A percentile compares a stretch with the other conserved stretches of the same genome.
Conservation (phyloP, 106 monocot genomes). For the Dactylorhiza incarnata region DNA sequence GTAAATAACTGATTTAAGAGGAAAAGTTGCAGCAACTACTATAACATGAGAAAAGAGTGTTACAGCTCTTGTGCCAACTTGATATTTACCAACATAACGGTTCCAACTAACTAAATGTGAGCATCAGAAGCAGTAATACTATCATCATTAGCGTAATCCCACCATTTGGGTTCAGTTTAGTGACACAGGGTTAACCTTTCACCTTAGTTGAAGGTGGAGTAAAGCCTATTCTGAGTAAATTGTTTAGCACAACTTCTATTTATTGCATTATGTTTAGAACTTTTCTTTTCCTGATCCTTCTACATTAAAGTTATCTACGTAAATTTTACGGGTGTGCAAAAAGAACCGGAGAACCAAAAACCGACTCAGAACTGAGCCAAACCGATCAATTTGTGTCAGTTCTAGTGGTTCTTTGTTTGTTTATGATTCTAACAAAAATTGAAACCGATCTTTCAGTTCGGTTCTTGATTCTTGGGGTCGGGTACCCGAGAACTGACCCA, state of each 20-base stretch:
- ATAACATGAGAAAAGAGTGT: not conserved
- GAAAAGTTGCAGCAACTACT: not conserved
- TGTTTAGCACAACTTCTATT: not conserved
- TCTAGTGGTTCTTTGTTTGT: too few species aligned
- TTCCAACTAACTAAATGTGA: not conserved
- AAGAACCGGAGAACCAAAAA: too few species aligned
- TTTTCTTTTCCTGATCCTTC: not conserved
- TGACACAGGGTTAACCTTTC: not conserved
- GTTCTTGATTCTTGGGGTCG: too few species aligned
- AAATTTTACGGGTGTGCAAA: not conserved
- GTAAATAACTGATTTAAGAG: not conserved
- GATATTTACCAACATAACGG: not conserved
- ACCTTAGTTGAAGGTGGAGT: not conserved
- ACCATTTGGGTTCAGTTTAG: not conserved
- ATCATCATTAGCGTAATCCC: not conserved
- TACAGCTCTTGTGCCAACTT: not conserved
- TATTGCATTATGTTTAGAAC: not conserved
- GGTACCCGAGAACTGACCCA: too few species aligned
- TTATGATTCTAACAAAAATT: too few species aligned
- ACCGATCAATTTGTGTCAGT: too few species aligned
- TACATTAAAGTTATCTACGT: not conserved
- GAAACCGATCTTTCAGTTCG: too few species aligned
- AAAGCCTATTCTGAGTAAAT: not conserved
- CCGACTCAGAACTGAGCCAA: too few species aligned
- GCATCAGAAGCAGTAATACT: not conserved